These are phyloP conservation scores for Entomortierella parvispora DNA, from an alignment of 192 early-diverging fungal genomes.

Conservation along the genomic window DNA sequence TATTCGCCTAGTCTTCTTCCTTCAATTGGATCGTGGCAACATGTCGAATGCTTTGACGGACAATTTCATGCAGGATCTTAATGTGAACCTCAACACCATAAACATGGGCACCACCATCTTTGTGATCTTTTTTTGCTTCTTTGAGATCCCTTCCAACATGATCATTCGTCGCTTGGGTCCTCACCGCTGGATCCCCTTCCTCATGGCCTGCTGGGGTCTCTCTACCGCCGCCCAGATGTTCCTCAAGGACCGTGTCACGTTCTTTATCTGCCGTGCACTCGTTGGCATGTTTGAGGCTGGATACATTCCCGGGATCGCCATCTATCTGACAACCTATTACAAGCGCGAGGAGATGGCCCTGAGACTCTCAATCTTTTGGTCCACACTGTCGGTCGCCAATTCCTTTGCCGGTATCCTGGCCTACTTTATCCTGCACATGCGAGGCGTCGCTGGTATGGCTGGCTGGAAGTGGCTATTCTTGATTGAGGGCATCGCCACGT, in stretches of 20 bases:
- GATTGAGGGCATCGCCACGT: slow-evolving; percentile 68
- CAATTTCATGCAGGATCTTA: slow-evolving; percentile 54
- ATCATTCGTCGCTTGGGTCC: slow-evolving; percentile 60
- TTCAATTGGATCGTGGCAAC: slow-evolving; percentile 62
- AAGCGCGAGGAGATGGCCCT: slow-evolving; percentile 60
- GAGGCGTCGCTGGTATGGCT: slow-evolving; percentile 59
- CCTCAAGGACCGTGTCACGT: slow-evolving; percentile 48
- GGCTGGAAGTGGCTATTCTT: slow-evolving; percentile 79
- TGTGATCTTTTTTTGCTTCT: slow-evolving; percentile 54
- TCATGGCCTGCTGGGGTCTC: slow-evolving; percentile 45
- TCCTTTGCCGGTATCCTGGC: slow-evolving; percentile 65
- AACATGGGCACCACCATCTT: slow-evolving; percentile 59
- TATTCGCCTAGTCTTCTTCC: slow-evolving; percentile 51
- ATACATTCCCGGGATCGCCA: slow-evolving; percentile 57
- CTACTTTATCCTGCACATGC: slow-evolving; percentile 64
- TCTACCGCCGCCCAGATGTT: slow-evolving; percentile 45
- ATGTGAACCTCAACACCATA: slow-evolving; percentile 55
- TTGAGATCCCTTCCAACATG: slow-evolving; percentile 62
- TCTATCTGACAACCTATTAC: slow-evolving; percentile 65
- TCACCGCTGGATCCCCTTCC: slow-evolving; percentile 65
- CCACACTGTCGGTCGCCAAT: slow-evolving; percentile 59
- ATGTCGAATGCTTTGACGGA: slow-evolving; percentile 59
- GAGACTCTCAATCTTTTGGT: slow-evolving; percentile 62
- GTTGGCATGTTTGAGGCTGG: slow-evolving; percentile 67
- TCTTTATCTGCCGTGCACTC: slow-evolving; percentile 58